Base-by-base conservation (phyloP, 768 basidiomycete species). In the Coprinopsis sp. region DNA sequence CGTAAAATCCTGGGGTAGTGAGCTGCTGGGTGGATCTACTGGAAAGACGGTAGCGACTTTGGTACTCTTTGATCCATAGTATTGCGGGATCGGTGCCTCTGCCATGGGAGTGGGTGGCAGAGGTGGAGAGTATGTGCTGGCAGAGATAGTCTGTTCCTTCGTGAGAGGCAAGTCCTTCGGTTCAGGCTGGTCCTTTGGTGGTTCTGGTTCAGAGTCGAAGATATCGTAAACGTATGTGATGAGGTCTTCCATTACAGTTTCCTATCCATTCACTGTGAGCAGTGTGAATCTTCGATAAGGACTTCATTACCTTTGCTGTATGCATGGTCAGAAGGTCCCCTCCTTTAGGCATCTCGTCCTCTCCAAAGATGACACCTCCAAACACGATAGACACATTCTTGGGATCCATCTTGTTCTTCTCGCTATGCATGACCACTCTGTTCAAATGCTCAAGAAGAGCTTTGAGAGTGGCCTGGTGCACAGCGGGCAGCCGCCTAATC, bases 311-410 rank as follows among this genome's bases (percentile, higher is more conserved):
- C 80, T 92, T 94, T 59, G 66, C 72, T 13, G 72, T 71, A 56
- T 87, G 82, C n/a, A 93, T 76, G 46, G 70, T 84, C 18, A 94
- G 67, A 14, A 93, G 71, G 59, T 92, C 88, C 0, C 77, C 81
- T 29, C 73, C 79, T 60, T 87, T 87, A 3, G 87, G 83, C 47
- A 91, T 74, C 51, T 94, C 90, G 51, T 96, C 92, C 63, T 94
- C 91, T 5, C 92, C 92, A 54, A 96, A 93, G 37, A 96, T 79
- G 19, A 91, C 90, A 7, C 82, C 73, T 16, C 87, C 86, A 66
- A 95, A 94, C 3, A 93, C 84, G 37, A 96, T 93, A 3, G 91
- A 89, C 19, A 96, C 70, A 59, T 95, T 96, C 71, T 85, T 91
- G 3, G 84, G 72, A 56, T 92, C 93, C 93, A 96, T 96, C 65